phyloP scores from a whole-genome alignment of 2,329 filamentous ascomycete species.

The Aspergillus hortae region DNA sequence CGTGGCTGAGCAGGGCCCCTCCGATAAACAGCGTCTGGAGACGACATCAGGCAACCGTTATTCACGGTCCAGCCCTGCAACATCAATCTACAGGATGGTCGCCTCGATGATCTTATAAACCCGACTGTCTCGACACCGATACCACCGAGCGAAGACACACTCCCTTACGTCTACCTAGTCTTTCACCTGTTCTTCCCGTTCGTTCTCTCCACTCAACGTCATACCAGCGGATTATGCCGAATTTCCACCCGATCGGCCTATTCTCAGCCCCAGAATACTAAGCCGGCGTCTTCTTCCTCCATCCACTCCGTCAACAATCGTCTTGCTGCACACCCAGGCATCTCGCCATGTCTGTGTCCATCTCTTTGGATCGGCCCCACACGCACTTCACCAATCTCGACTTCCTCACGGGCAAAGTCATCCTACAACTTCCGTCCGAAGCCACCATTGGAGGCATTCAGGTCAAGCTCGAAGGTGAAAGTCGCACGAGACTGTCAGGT shows the following conservation, averaged over 20 bases:
- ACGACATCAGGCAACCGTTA: no score
- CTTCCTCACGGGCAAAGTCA: constrained; percentile 43
- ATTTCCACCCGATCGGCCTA: constrained; percentile 1
- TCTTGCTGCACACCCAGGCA: constrained; percentile 5
- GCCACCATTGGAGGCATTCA: constrained; percentile 44
- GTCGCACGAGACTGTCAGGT: constrained; percentile 42
- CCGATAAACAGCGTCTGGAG: no score
- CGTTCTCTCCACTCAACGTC: not conserved
- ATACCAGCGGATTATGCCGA: constrained; percentile 1
- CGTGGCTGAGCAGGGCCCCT: no score
- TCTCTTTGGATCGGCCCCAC: constrained; percentile 42
- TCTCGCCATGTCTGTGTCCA: constrained; percentile 43
- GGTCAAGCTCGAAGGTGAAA: constrained; percentile 50
- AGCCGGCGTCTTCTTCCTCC: not conserved
- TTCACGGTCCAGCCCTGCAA: no score
- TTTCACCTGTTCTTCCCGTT: not conserved
- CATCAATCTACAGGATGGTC: no score
- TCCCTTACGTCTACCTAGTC: not conserved
- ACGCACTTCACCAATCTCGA: constrained; percentile 49
- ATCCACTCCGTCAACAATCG: not conserved
- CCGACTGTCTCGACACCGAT: not conserved
- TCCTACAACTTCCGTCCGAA: constrained; percentile 41
- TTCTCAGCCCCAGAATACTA: not conserved
- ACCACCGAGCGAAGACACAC: not conserved
- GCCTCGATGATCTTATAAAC: not conserved